These are phyloP conservation scores for Globisporangium nodosum DNA, from an alignment of 352 stramenopile species.

Conservation along the genomic window DNA sequence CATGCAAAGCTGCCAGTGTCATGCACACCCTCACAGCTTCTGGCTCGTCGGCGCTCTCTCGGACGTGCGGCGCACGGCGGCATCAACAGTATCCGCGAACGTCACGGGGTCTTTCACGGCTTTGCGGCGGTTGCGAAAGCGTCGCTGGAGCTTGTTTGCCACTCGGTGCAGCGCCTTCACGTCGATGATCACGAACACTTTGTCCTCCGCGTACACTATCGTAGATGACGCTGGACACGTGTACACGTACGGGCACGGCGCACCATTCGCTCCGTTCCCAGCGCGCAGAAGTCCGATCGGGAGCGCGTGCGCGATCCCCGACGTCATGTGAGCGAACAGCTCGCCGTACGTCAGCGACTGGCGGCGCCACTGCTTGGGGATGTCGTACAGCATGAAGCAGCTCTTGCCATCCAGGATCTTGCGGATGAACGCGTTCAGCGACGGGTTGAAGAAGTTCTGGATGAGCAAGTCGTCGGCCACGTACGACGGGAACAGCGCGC, in stretches of 20 bases:
- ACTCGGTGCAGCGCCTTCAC: conserved; percentile 63
- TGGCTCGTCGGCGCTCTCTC: neutral
- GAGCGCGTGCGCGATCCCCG: conserved; percentile 57
- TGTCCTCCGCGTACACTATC: conserved; percentile 62
- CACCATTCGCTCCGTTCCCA: conserved; percentile 33
- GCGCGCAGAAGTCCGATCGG: conserved; percentile 72
- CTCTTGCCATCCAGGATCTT: conserved; percentile 82
- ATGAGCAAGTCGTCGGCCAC: conserved; percentile 80
- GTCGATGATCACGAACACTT: conserved; percentile 81
- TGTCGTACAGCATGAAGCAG: conserved; percentile 80
- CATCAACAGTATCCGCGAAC: conserved; percentile 8
- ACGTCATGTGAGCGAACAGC: conserved; percentile 77
- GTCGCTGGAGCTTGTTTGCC: conserved; percentile 70
- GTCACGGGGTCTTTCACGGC: conserved; percentile 1
- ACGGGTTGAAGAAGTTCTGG: conserved; percentile 86
- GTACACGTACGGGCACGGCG: conserved; percentile 77
- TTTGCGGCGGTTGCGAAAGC: conserved; percentile 42
- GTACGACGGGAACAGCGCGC: conserved; percentile 72
- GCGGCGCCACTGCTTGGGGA: conserved; percentile 50
- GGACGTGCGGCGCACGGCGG: conserved; percentile 1
- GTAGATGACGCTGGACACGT: conserved; percentile 61
- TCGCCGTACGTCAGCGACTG: conserved; percentile 54
- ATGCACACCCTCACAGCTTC: neutral
- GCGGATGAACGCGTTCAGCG: conserved; percentile 77
- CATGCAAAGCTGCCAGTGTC: neutral